Conservation (phyloP, 345 rosid species). For the Dipteronia sinensis region DNA sequence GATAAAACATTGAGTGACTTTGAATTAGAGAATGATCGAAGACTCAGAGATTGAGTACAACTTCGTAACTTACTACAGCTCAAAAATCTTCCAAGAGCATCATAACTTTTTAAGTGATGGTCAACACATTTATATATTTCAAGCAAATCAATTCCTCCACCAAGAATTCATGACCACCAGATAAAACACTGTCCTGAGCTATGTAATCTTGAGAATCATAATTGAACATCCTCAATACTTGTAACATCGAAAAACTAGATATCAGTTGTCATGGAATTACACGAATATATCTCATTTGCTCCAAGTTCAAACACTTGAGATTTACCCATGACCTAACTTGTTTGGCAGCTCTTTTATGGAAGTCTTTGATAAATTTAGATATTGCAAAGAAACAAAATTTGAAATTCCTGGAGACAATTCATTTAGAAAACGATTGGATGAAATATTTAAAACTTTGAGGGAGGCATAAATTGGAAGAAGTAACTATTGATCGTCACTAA, state of each 20-base stretch:
- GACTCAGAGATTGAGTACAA: not conserved
- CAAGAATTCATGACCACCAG: not conserved
- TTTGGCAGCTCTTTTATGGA: conserved; percentile 20
- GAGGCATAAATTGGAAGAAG: conserved; percentile 22
- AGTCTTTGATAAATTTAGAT: conserved; percentile 30
- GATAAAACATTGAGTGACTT: not conserved
- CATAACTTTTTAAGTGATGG: not conserved
- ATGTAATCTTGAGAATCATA: rapidly evolving
- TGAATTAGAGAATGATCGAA: not conserved
- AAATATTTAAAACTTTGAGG: conserved; percentile 32
- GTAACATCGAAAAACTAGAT: not conserved
- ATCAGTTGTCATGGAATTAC: conserved; percentile 16
- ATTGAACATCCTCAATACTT: conserved; percentile 13
- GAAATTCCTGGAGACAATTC: conserved; percentile 25
- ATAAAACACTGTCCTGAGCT: not conserved
- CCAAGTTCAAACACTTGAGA: conserved; percentile 27
- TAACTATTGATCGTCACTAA: not conserved
- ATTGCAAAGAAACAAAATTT: not conserved
- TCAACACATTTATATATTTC: conserved; percentile 5
- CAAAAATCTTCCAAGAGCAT: not conserved
- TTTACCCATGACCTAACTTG: conserved; percentile 22
- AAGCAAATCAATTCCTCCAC: conserved; percentile 5
- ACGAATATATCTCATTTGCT: conserved; percentile 3
- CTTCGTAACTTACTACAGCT: not conserved
- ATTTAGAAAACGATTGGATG: conserved; percentile 12